Percentiles rank a stretch among this genome's conserved stretches.
Evolutionary conservation across 345 rosid species (phyloP).

Genomic region (Eucalyptus erythrocorys): DNA sequence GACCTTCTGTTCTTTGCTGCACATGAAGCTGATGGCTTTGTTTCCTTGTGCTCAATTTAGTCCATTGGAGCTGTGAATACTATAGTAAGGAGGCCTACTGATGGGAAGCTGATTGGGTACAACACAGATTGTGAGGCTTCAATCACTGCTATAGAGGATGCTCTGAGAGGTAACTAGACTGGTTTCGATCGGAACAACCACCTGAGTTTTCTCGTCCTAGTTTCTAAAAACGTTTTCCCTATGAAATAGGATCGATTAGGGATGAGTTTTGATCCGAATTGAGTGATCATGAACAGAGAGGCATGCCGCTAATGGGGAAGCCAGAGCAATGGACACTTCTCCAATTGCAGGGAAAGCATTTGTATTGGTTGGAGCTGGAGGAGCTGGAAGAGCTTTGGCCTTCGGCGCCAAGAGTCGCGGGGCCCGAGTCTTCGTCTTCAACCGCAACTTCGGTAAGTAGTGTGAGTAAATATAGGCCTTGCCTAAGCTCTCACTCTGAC

Average conservation of each 20-base stretch:
- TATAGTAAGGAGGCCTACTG: conserved; percentile 26
- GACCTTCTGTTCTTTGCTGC: background rate
- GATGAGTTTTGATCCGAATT: background rate
- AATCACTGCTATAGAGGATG: conserved; percentile 42
- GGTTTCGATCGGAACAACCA: background rate
- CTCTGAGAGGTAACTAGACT: conserved; percentile 23
- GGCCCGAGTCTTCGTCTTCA: conserved; percentile 33
- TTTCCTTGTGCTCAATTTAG: background rate
- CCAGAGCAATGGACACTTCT: background rate
- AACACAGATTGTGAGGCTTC: conserved; percentile 45
- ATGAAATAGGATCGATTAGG: background rate
- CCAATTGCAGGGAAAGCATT: conserved; percentile 35
- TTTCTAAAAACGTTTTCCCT: background rate
- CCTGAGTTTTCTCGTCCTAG: background rate
- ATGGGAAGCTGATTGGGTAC: conserved; percentile 40
- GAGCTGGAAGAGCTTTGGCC: conserved; percentile 58
- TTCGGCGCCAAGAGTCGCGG: conserved; percentile 47
- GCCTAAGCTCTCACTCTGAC: background rate
- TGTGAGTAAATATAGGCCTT: background rate
- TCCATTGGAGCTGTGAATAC: conserved; percentile 43
- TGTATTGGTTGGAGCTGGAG: conserved; percentile 55
- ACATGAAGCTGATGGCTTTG: background rate
- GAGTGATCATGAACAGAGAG: background rate
- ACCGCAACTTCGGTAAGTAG: conserved; percentile 35
- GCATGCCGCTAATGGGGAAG: background rate